These are phyloP conservation scores for Aeschynomene evenia DNA, from an alignment of 306 rosid genomes.

Conservation along the genomic window DNA sequence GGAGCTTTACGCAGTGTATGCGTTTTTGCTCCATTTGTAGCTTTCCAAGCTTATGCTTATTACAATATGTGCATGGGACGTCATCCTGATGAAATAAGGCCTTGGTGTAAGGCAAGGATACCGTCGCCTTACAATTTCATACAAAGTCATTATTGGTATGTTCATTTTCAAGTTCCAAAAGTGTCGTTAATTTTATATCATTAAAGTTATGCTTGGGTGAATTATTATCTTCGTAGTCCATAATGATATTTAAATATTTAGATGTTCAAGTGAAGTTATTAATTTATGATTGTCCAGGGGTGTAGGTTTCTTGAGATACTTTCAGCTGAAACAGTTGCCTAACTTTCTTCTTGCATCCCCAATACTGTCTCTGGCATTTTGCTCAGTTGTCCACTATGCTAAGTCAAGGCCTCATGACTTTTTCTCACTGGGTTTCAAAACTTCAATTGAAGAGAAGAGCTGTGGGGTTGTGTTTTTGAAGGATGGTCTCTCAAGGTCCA, in stretches of 20 bases:
- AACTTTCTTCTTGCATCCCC: conserved; percentile 92
- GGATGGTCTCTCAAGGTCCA: conserved; percentile 37
- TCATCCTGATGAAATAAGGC: conserved; percentile 55
- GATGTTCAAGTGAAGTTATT: conserved; percentile 23
- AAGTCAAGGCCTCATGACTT: conserved; percentile 65
- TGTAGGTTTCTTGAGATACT: conserved; percentile 86
- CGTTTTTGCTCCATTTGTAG: conserved; percentile 69
- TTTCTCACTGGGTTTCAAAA: conserved; percentile 71
- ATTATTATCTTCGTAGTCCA: conserved; percentile 5
- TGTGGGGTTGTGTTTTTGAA: conserved; percentile 47
- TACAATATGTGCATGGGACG: conserved; percentile 66
- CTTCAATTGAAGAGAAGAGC: conserved; percentile 53
- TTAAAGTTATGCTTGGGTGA: conserved; percentile 11
- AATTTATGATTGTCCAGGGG: conserved; percentile 60
- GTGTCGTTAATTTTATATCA: conserved; percentile 14
- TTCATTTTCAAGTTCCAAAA: conserved; percentile 15
- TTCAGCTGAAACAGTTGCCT: conserved; percentile 81
- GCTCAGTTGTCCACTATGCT: conserved; percentile 66
- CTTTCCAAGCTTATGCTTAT: conserved; percentile 89
- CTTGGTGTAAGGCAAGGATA: conserved; percentile 92
- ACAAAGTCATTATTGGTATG: conserved; percentile 93
- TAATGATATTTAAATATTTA: conserved; percentile 15
- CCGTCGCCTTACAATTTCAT: conserved; percentile 80
- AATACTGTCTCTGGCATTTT: conserved; percentile 66
- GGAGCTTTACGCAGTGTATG: conserved; percentile 65